Evolutionary conservation across 1,139 yeast species (phyloP), one percentile per base, ranked within the genome.

Genomic region (Suhomyces atakaporum): DNA sequence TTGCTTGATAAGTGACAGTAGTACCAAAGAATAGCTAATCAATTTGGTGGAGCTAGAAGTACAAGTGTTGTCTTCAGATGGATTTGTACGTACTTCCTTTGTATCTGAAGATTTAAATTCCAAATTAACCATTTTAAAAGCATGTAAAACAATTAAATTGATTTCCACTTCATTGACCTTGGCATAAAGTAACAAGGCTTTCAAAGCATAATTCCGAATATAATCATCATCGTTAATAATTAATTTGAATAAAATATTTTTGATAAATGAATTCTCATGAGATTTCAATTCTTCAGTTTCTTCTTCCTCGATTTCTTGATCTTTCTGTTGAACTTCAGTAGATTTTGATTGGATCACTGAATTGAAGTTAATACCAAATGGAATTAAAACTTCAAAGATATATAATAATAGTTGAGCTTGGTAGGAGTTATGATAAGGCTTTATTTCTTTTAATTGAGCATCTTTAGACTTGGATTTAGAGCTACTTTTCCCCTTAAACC

Each of bases 1-100:
- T 35, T 66, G 70, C 36, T 60, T 68, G 20, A 72, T 56, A 24
- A 70, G 50, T 0, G 73, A 51, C 58, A 63, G 64, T 31, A 72
- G 53, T 2, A 66, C 62, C 35, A 70, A 57, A 0, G 75, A 60
- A 44, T 60, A 66, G 26, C 65, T 61, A 29, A 62, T 46, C 6
- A 69, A 45, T 33, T 58, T 58, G 1, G 60, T 58, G 1, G 60
- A 44, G 2, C 51, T 38, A 13, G 51, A 47, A 5, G 36, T 36
- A 16, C 61, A 57, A 4, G 56, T 50, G 38, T 63, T 64, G 7
- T 60, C 63, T 8, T 54, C 56, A 9, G 27, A 16, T 6, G 28
- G 13, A 9, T 19, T 27, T 3, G 25, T 33, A 45, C 47, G 18
- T 47, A 47, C 7, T 53, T 58, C 11, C 45, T 50, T 29, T n/a